Percentiles rank a stretch among this genome's conserved stretches.
Conservation (phyloP, 306 rosid genomes). For the Vigna reflexopilosa region DNA sequence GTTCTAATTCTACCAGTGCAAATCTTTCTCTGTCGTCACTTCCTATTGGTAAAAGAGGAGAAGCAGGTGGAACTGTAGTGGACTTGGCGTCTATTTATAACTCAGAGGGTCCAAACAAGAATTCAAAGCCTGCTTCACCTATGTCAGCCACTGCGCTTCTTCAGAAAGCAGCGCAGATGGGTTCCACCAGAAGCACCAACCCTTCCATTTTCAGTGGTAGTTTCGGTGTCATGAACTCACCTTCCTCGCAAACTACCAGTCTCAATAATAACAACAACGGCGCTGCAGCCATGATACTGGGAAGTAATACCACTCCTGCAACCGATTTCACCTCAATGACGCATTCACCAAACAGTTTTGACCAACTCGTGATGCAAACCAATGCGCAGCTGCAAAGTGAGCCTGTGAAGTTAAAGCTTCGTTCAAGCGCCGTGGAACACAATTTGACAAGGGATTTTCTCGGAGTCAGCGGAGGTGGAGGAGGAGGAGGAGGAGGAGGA, state of each 20-base stretch:
- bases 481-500: constrained; percentile 40
- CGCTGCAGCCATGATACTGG: constrained; percentile 30
- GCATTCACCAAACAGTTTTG: constrained; percentile 54
- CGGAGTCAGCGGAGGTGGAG: constrained; percentile 67
- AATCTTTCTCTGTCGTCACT: constrained; percentile 57
- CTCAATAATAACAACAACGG: constrained; percentile 33
- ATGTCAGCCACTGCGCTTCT: constrained; percentile 82
- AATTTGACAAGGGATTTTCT: constrained; percentile 84
- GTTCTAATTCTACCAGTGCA: constrained; percentile 46
- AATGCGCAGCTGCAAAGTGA: constrained; percentile 46
- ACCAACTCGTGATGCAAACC: constrained; percentile 52
- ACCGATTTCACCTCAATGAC: constrained; percentile 37
- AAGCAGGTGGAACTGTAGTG: constrained; percentile 36
- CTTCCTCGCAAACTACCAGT: constrained; percentile 52
- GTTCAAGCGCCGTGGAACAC: constrained; percentile 46
- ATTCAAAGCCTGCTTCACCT: constrained; percentile 54
- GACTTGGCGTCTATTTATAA: constrained; percentile 39
- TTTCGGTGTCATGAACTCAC: constrained; percentile 66
- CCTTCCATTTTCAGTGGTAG: constrained; percentile 54
- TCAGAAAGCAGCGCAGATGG: constrained; percentile 74
- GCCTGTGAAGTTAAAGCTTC: constrained; percentile 44
- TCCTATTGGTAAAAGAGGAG: constrained; percentile 53
- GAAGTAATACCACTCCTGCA: not conserved
- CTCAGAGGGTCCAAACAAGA: constrained; percentile 40
- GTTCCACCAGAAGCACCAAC: constrained; percentile 63